A percentile compares a stretch with the other conserved stretches of the same genome.
Evolutionary conservation across 768 basidiomycete species (phyloP).

Genomic region (Lentinula guzmanii): DNA sequence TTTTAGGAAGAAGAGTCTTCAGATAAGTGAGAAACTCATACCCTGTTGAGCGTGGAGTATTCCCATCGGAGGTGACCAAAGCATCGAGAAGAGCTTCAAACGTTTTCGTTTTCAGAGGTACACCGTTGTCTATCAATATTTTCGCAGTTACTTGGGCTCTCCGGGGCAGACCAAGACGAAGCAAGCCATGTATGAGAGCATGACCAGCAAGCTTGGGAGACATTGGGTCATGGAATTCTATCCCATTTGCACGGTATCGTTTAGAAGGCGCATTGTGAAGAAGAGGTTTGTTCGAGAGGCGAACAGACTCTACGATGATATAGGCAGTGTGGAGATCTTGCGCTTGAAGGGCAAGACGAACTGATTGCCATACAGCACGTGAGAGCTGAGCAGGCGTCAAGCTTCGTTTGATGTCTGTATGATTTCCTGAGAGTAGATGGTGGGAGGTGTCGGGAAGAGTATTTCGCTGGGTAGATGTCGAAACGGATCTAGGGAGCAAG

Average conservation of each 20-base stretch:
- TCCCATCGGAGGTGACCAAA: conserved; percentile 10
- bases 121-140: conserved; percentile 47
- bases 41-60: conserved; percentile 8
- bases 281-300: conserved; percentile 5
- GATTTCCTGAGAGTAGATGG: background rate
- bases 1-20: conserved; percentile 8
- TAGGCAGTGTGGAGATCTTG: background rate
- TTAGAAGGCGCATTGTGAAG: background rate
- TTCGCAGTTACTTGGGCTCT: conserved; percentile 46
- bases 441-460: background rate
- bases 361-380: background rate
- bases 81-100: conserved; percentile 37
- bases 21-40: background rate
- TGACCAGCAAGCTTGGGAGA: conserved; percentile 61
- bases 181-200: conserved; percentile 55
- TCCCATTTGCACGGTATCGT: conserved; percentile 11
- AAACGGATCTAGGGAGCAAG: background rate
- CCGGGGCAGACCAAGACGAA: conserved; percentile 42
- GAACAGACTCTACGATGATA: conserved; percentile 2
- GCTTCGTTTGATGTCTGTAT: background rate
- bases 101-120: conserved; percentile 42
- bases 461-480: background rate
- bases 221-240: conserved; percentile 43
- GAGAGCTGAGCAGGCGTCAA: conserved; percentile 1
- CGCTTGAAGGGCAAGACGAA: background rate